phyloP scores from a whole-genome alignment of 345 rosid species.

The Bruguiera gymnorhiza region DNA sequence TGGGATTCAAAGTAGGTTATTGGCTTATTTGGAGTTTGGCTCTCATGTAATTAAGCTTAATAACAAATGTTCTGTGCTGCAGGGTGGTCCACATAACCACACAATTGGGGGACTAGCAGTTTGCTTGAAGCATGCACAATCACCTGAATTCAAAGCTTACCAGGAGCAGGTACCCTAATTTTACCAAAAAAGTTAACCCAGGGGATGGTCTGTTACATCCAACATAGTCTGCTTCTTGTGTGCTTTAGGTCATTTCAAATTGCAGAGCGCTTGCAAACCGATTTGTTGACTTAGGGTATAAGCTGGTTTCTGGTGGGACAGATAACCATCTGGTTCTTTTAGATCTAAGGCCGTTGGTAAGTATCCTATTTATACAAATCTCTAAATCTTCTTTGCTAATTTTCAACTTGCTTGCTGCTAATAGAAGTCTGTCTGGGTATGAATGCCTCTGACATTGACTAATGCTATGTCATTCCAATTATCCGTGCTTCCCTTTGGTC shows the following conservation, averaged over 20 bases:
- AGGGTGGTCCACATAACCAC: conserved; percentile 99
- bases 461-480: too few relatives aligned
- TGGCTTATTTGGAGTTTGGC: neutral
- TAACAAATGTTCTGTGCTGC: conserved; percentile 10
- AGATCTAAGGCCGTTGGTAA: conserved; percentile 80
- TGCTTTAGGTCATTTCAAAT: conserved; percentile 67
- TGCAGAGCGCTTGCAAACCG: conserved; percentile 70
- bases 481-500: too few relatives aligned
- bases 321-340: conserved; percentile 91
- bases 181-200: neutral
- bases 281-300: conserved; percentile 70
- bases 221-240: neutral
- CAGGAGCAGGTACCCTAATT: conserved; percentile 57
- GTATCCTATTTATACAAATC: conserved; percentile 11
- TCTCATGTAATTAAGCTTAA: neutral
- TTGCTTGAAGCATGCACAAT: conserved; percentile 80
- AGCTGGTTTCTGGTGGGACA: conserved; percentile 86
- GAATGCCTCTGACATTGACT: too few relatives aligned
- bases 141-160: conserved; percentile 64
- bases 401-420: too few relatives aligned
- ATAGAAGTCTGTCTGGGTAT: too few relatives aligned
- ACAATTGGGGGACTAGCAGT: conserved; percentile 90
- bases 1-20: neutral
- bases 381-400: too few relatives aligned
- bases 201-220: neutral